Evolutionary conservation across 805 yeast species (phyloP).

Genomic region (Starmera caribaea): DNA sequence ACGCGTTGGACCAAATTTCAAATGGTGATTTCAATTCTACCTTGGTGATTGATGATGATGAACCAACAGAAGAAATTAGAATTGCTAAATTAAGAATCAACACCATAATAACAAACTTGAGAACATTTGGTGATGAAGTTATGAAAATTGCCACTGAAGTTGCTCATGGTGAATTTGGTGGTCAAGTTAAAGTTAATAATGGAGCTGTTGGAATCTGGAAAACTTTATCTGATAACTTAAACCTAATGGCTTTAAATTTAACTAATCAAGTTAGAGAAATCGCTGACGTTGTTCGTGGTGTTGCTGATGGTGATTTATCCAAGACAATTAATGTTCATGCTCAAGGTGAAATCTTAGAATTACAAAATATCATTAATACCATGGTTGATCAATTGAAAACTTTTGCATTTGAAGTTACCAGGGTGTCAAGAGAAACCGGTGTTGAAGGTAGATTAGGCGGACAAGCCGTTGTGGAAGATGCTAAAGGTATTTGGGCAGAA

Average conservation of each 20-base stretch:
- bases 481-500: constrained; percentile 86
- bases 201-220: constrained; percentile 85
- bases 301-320: constrained; percentile 77
- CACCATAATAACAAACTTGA: constrained; percentile 78
- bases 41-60: constrained; percentile 42
- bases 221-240: constrained; percentile 77
- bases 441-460: constrained; percentile 87
- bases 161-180: constrained; percentile 83
- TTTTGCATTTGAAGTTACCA: constrained; percentile 79
- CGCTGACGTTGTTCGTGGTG: constrained; percentile 84
- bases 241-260: constrained; percentile 82
- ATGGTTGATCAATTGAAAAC: constrained; percentile 88
- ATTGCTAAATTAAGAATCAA: constrained; percentile 78
- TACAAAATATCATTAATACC: constrained; percentile 79
- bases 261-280: constrained; percentile 86
- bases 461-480: constrained; percentile 83
- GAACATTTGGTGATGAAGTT: constrained; percentile 79
- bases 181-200: constrained; percentile 64
- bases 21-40: constrained; percentile 74
- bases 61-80: constrained; percentile 71
- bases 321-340: constrained; percentile 84
- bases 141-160: constrained; percentile 83
- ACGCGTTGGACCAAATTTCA: constrained; percentile 78
- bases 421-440: constrained; percentile 89
- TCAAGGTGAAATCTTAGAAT: constrained; percentile 79